Percentiles rank a stretch among this genome's conserved stretches.
These are phyloP conservation scores for Rubia tinctorum DNA, from an alignment of 305 asterid genomes.

Conservation along the genomic window DNA sequence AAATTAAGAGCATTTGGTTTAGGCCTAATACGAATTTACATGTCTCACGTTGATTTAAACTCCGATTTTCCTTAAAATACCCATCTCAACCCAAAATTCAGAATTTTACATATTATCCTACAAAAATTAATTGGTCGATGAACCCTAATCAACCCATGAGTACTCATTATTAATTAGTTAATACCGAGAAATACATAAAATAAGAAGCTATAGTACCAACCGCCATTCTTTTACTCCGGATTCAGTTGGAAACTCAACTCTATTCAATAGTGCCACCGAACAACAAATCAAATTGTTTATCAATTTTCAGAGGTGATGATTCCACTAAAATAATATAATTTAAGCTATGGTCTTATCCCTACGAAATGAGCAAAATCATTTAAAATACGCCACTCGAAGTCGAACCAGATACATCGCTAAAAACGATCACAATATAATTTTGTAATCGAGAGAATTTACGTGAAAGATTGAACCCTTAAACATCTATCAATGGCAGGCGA, in stretches of 20 bases:
- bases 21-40: background rate
- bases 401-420: background rate
- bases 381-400: background rate
- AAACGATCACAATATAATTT: background rate
- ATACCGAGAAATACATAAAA: background rate
- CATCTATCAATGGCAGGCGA: background rate
- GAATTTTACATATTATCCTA: background rate
- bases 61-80: background rate
- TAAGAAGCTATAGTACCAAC: background rate
- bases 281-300: background rate
- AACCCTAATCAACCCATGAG: background rate
- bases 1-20: background rate
- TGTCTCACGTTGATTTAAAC: no score
- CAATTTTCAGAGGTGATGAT: background rate
- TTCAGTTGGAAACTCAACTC: background rate
- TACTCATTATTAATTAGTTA: background rate
- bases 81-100: background rate
- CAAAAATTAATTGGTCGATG: background rate
- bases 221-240: background rate
- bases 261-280: slow-evolving; percentile 8
- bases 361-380: background rate
- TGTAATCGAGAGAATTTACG: background rate
- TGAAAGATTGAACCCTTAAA: background rate
- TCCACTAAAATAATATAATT: background rate
- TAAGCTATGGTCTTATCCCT: slow-evolving; percentile 1